Percentiles rank a stretch among this genome's conserved stretches.
phyloP scores from a whole-genome alignment of 176 grass and related monocot genomes.

The Zea mays region Zm-B73-REFERENCE-NAM-5.0 NC_050105.1:150972001-150972500 shows the following conservation, averaged over 20 bases:
- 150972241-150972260: constrained; percentile 55
- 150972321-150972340: constrained; percentile 76
- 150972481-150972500: constrained; percentile 38
- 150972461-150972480: constrained; percentile 25
- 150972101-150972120: constrained; percentile 18
- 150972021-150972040: constrained; percentile 67
- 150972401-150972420: constrained; percentile 26
- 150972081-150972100: not conserved
- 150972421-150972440: constrained; percentile 29
- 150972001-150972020: constrained; percentile 89
- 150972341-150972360: constrained; percentile 43
- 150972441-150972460: constrained; percentile 49
- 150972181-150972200: constrained; percentile 42
- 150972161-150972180: constrained; percentile 53
- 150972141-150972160: constrained; percentile 31
- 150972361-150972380: constrained; percentile 31
- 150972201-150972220: constrained; percentile 32
- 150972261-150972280: constrained; percentile 69
- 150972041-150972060: constrained; percentile 86
- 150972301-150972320: constrained; percentile 80
- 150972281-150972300: constrained; percentile 70
- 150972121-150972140: constrained; percentile 24
- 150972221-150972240: constrained; percentile 1
- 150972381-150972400: constrained; percentile 45
- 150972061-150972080: constrained; percentile 20